A percentile compares a stretch with the other conserved stretches of the same genome.
These are phyloP conservation scores for Schizochytrium sp. DNA, from an alignment of 108 stramenopile genomes.

Conservation along the genomic window DNA sequence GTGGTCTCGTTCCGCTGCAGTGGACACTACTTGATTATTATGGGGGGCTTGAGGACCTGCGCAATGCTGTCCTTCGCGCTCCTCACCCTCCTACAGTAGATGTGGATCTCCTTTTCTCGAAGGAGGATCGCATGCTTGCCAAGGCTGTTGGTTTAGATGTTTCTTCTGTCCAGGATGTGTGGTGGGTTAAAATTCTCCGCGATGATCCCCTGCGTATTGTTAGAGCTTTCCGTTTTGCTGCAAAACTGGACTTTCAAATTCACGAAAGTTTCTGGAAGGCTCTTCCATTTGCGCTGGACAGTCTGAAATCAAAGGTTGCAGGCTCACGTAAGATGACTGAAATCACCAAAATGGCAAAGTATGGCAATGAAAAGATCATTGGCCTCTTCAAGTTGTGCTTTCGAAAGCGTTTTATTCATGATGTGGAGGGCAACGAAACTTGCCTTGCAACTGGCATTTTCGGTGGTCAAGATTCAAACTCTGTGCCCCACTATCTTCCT, in stretches of 20 bases:
- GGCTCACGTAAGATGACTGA: conserved; percentile 58
- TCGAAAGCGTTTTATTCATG: conserved; percentile 5
- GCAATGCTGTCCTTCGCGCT: conserved; percentile 15
- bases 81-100: conserved; percentile 20
- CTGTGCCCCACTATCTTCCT: conserved; percentile 10
- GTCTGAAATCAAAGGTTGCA: conserved; percentile 27
- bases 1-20: neutral
- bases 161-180: neutral
- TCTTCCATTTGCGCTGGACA: conserved; percentile 48
- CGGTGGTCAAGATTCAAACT: conserved; percentile 12
- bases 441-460: conserved; percentile 10
- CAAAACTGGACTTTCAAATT: conserved; percentile 31
- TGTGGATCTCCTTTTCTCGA: neutral
- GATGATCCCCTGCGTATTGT: conserved; percentile 60
- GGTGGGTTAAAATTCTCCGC: conserved; percentile 58
- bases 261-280: conserved; percentile 45
- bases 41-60: conserved; percentile 60
- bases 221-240: conserved; percentile 56
- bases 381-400: conserved; percentile 36
- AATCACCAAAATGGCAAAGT: conserved; percentile 47
- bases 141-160: neutral
- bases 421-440: neutral
- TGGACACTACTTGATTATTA: conserved; percentile 53
- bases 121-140: conserved; percentile 3
- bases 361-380: conserved; percentile 23